These are phyloP conservation scores for Sorghum bicolor DNA, from an alignment of 176 grass and related monocot genomes.

Conservation along the genomic window Sorghum_bicolor_NCBIv3 NC_012871.2:2396001-2396500, in stretches of 20 bases:
- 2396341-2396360: slow-evolving; percentile 51
- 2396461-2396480: slow-evolving; percentile 40
- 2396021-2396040: slow-evolving; percentile 31
- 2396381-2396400: slow-evolving; percentile 30
- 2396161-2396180: slow-evolving; percentile 48
- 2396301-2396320: slow-evolving; percentile 66
- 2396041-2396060: slow-evolving; percentile 44
- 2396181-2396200: slow-evolving; percentile 76
- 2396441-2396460: slow-evolving; percentile 56
- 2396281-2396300: slow-evolving; percentile 61
- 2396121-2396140: slow-evolving; percentile 25
- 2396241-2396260: slow-evolving; percentile 54
- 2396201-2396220: slow-evolving; percentile 52
- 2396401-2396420: slow-evolving; percentile 70
- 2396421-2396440: slow-evolving; percentile 54
- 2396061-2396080: slow-evolving; percentile 50
- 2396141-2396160: slow-evolving; percentile 45
- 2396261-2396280: slow-evolving; percentile 39
- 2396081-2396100: slow-evolving; percentile 66
- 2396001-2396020: slow-evolving; percentile 40
- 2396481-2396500: slow-evolving; percentile 59
- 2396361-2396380: slow-evolving; percentile 51
- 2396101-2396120: slow-evolving; percentile 43
- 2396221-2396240: slow-evolving; percentile 46
- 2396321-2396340: slow-evolving; percentile 51